phyloP scores from a whole-genome alignment of 345 rosid genomes.

The Eucalyptus albens region DNA sequence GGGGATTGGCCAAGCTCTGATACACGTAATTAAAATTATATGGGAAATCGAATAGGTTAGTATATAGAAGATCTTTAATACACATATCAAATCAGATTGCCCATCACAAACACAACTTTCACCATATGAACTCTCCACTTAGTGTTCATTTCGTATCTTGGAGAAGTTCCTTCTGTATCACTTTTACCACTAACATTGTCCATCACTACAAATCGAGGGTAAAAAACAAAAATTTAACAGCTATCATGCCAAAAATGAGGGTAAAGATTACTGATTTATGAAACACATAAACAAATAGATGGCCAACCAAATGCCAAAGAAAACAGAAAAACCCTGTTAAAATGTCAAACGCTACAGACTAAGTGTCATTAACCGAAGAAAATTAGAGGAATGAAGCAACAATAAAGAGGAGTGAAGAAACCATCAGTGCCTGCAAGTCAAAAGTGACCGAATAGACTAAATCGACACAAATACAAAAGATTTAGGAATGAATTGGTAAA shows the following conservation, averaged over 20 bases:
- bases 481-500: too few species aligned
- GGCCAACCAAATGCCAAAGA: not conserved
- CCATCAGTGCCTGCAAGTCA: fast-evolving
- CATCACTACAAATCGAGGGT: slow-evolving; percentile 20
- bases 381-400: not conserved
- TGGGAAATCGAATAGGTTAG: too few species aligned
- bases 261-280: not conserved
- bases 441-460: too few species aligned
- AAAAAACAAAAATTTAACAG: not conserved
- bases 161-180: slow-evolving; percentile 27
- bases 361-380: not conserved
- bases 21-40: too few species aligned
- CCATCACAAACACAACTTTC: not conserved
- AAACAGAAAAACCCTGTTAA: not conserved
- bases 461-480: fast-evolving
- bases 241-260: not conserved
- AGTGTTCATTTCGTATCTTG: not conserved
- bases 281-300: not conserved
- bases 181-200: slow-evolving; percentile 48
- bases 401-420: not conserved
- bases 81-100: not conserved
- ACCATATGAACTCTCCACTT: not conserved
- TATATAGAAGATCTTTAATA: too few species aligned
- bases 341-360: not conserved
- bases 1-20: too few species aligned